Evolutionary conservation across 306 rosid species (phyloP), one percentile per base, ranked within the genome.

Genomic region (Lupinus albus): DNA sequence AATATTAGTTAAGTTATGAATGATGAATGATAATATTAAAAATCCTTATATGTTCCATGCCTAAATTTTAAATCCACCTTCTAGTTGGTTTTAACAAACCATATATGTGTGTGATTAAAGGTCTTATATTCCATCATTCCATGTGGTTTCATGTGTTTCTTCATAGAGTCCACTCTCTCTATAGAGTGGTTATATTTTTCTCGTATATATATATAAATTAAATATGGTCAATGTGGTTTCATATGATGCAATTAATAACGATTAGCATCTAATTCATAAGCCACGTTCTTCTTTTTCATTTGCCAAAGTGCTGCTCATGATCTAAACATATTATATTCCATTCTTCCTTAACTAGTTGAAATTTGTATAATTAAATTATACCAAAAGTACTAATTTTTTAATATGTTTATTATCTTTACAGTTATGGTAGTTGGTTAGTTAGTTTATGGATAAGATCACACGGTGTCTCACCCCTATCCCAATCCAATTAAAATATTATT

Each of bases 91-190:
- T 16, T 60, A 38, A 61, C 3, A 14, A 55, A 10, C 9, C 55
- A 63, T n/a, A 56, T 8, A 25, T 47, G 18, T 39, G n/a, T 39
- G 56, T 35, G 20, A 68, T 65, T 57, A 76, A 83, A 59, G 51
- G 78, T 60, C 72, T 49, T 59, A 73, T 74, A 79, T 80, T 77
- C 76, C 38, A 48, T 13, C 70, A 9, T 63, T 84, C 72, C 95
- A 88, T 83, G 91, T 85, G 95, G 79, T 74, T 81, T 82, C 91
- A 77, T 87, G 87, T 85, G 84, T 83, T 85, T 73, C 86, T 74
- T 38, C 81, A 5, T 30, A 52, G 58, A 68, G 71, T 44, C 65
- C 63, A 61, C 68, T 62, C 65, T 65, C 20, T 21, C 45, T 63
- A 25, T 53, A 47, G 44, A 47, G 44, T 65, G 50, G 54, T 32